Base-by-base conservation (phyloP, 2,329 filamentous ascomycete genomes). In the Aspergillus jensenii region DNA sequence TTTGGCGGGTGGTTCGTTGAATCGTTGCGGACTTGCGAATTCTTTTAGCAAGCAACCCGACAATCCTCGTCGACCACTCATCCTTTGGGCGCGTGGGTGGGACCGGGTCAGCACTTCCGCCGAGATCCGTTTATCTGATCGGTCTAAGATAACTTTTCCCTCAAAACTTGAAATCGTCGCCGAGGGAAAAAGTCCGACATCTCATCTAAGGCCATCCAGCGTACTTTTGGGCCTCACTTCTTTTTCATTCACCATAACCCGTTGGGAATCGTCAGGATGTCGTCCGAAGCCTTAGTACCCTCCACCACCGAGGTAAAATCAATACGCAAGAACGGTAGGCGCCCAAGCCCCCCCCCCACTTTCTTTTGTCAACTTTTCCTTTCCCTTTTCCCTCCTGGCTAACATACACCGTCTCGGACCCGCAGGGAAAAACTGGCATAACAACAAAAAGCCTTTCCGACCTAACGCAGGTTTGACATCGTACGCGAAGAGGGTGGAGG, bases 341-440 rank as follows among this genome's bases (percentile, higher is more conserved):
- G 58, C 50, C 52, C 19, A 59, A 53, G 44, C 56, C 46, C 37
- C 48, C 56, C 56, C 46, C 40, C 48, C 58, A 53, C 56, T 53
- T 62, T 64, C 60, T 52, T 54, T 56, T 45, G 48, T 56, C 63
- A 64, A 17, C 37, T 52, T 41, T 56, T 57, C 56, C 49, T 52
- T 41, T 56, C 55, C 56, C 49, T 37, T 33, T 33, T 47, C 27
- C 53, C 53, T 44, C 37, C 47, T 48, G 43, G 56, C 65, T 67
- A 63, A 64, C 56, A 57, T 48, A 56, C 56, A 54, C 41, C 50
- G 65, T 63, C 35, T 57, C 51, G 59, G 60, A 60, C 62, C 53
- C 55, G 44, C 71, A 96, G 95, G 95, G 73, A 97, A 98, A 80
- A 90, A 96, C 80, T 99, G 95, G 95, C 92, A 96, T 73, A 81